phyloP scores from a whole-genome alignment of 768 basidiomycete species.

The Suillus hirtellus region DNA sequence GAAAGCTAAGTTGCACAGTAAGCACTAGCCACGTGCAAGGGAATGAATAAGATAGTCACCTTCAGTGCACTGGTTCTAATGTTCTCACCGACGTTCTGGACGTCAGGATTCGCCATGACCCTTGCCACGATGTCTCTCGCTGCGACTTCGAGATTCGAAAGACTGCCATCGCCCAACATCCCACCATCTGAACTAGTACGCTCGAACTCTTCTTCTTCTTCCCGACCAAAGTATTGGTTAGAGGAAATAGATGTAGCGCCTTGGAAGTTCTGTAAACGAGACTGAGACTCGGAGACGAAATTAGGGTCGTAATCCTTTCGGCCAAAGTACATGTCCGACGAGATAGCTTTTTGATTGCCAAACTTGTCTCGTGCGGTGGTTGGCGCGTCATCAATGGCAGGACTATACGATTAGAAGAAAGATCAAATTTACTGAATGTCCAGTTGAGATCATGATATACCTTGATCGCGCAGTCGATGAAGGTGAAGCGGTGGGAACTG shows the following conservation, averaged over 20 bases:
- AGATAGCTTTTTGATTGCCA: constrained; percentile 91
- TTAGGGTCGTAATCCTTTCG: constrained; percentile 82
- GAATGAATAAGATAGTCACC: constrained; percentile 42
- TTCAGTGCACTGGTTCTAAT: constrained; percentile 81
- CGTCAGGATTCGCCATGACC: constrained; percentile 82
- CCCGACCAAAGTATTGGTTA: constrained; percentile 94
- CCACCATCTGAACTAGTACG: constrained; percentile 55
- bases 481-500: constrained; percentile 64
- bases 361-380: constrained; percentile 90
- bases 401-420: constrained; percentile 15
- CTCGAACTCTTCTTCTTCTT: constrained; percentile 60
- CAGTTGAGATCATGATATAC: constrained; percentile 18
- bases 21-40: background rate
- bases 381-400: constrained; percentile 55
- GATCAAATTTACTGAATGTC: constrained; percentile 5
- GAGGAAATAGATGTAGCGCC: constrained; percentile 94
- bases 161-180: constrained; percentile 46
- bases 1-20: constrained; percentile 42
- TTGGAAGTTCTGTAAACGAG: constrained; percentile 80
- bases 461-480: constrained; percentile 47
- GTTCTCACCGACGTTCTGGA: constrained; percentile 80
- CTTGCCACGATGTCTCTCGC: constrained; percentile 76
- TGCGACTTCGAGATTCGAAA: constrained; percentile 59
- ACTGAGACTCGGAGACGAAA: constrained; percentile 72
- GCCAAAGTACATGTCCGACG: constrained; percentile 97